These are phyloP conservation scores for Apiospora saccharicola DNA, from an alignment of 2,329 filamentous ascomycete species.

Conservation along the genomic window DNA sequence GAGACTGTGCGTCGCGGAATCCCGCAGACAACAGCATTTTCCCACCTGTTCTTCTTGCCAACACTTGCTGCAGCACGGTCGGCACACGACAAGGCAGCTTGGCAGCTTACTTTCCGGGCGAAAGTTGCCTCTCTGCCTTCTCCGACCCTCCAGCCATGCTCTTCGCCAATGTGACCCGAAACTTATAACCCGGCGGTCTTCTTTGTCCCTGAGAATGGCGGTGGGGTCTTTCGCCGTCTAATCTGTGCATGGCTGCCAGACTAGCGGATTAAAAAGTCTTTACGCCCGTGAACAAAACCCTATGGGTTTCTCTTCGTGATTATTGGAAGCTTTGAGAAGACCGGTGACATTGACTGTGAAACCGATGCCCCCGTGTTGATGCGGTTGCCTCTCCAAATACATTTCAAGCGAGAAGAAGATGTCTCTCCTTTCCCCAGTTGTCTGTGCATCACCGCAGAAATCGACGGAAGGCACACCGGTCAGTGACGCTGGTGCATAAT, in stretches of 20 bases:
- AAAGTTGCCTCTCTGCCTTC: conserved; percentile 31
- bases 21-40: conserved; percentile 38
- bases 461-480: conserved; percentile 29
- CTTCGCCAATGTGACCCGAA: conserved; percentile 36
- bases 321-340: conserved; percentile 36
- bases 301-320: conserved; percentile 38
- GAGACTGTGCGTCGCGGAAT: conserved; percentile 49
- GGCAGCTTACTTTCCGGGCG: conserved; percentile 34
- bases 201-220: conserved; percentile 34
- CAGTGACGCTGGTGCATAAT: conserved; percentile 30
- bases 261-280: conserved; percentile 31
- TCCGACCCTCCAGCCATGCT: conserved; percentile 30
- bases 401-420: conserved; percentile 32
- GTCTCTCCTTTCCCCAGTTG: conserved; percentile 37
- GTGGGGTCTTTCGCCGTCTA: not conserved
- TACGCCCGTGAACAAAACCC: conserved; percentile 34
- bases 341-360: conserved; percentile 39
- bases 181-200: conserved; percentile 29
- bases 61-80: conserved; percentile 37
- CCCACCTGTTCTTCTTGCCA: conserved; percentile 35
- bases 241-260: conserved; percentile 23
- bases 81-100: conserved; percentile 38
- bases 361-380: conserved; percentile 26
- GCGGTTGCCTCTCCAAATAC: conserved; percentile 22
- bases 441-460: conserved; percentile 36